Evolutionary conservation across 2,329 filamentous ascomycete genomes (phyloP), one percentile per base, ranked within the genome.

Genomic region (Ophiostoma piceae): DNA sequence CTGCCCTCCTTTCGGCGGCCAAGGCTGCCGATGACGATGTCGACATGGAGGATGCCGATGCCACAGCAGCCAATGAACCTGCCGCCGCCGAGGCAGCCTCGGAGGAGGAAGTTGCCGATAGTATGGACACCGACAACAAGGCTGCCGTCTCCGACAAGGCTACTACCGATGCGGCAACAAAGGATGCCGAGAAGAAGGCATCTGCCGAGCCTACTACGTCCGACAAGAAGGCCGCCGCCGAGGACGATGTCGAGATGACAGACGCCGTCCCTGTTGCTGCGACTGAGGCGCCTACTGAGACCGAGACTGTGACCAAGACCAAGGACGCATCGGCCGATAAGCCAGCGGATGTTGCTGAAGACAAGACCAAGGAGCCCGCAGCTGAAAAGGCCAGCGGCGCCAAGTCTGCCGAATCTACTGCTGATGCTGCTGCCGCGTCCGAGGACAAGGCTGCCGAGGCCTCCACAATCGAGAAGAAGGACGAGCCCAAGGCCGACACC

Each of bases 171-270:
- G 14, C 65, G 7, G 12, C 19, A 39, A 4, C 62, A 11, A 41
- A 66, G 35, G 39, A 41, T 7, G n/a, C 65, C 11, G 64, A 67
- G 9, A 62, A 70, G 37, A 43, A 26, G 57, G 7, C 26, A 39
- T 37, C 35, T 51, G 19, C 51, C 6, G 41, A 65, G 6, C 3
- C 26, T 2, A n/a, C 19, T 0, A 1, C 43, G 22, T 29, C 65
- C 14, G 65, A 26, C 32, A 35, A 35, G n/a, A 66, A 67, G 37
- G 64, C 64, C 16, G 65, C 65, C 1, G 65, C 41, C 14, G 41
- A 51, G 6, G 66, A 67, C 29, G 43, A 60, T 51, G 35, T 60
- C n/a, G 67, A 60, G 54, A 51, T 92, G 32, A 19, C 47, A 3
- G 51, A 43, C 62, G 65, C 22, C 22, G 12, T 37, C 14, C 11